phyloP scores from a whole-genome alignment of 148 eudicot species.

The Rhododendron henanense region DNA sequence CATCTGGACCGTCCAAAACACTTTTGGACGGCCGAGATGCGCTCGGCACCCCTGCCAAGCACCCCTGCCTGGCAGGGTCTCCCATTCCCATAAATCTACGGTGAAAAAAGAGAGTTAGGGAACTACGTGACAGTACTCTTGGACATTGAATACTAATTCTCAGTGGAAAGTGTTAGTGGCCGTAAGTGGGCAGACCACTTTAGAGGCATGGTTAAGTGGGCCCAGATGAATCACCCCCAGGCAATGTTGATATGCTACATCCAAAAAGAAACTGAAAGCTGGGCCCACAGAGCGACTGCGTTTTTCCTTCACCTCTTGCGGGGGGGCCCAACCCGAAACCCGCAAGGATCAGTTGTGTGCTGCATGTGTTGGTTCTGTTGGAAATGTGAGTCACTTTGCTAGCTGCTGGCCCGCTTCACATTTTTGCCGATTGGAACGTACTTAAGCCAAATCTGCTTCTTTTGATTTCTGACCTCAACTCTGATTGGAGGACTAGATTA shows the following conservation, averaged over 20 bases:
- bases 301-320: slow-evolving; percentile 8
- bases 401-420: background rate
- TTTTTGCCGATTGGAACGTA: background rate
- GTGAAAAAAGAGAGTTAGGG: too few species aligned
- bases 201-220: slow-evolving; percentile 21
- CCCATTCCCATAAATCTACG: too few species aligned
- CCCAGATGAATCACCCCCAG: slow-evolving; percentile 32
- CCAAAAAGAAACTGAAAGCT: background rate
- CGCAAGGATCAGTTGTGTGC: background rate
- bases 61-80: too few species aligned
- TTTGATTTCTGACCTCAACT: background rate
- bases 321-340: slow-evolving; percentile 16
- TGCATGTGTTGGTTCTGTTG: background rate
- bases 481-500: background rate
- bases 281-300: slow-evolving; percentile 26
- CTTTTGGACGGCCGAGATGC: too few species aligned
- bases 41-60: too few species aligned
- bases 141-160: background rate
- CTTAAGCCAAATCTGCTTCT: background rate
- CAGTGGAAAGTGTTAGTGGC: background rate
- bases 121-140: too few species aligned
- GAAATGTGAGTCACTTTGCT: background rate
- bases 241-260: slow-evolving; percentile 24
- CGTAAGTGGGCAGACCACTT: slow-evolving; percentile 21
- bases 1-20: too few species aligned